Evolutionary conservation across 345 rosid species (phyloP).

Genomic region (Pelargonium nanum): DNA sequence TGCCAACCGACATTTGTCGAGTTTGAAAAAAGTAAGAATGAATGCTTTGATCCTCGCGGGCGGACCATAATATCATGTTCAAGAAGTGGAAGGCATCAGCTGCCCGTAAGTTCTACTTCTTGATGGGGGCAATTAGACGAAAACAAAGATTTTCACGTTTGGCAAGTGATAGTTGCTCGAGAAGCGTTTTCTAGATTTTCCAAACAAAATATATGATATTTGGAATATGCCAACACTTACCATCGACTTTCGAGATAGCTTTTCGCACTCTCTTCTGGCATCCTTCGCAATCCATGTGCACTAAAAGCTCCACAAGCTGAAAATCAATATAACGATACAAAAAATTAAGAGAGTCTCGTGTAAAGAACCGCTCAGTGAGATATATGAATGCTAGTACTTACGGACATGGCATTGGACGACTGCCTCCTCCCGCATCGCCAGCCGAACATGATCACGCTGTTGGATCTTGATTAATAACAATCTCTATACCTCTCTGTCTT

Average conservation of each 20-base stretch:
- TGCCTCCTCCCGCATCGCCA: conserved; percentile 38
- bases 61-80: too few species aligned
- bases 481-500: neutral
- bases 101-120: too few species aligned
- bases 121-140: too few species aligned
- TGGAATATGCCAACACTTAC: conserved; percentile 21
- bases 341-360: neutral
- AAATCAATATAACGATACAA: neutral
- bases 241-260: conserved; percentile 62
- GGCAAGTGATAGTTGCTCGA: too few species aligned
- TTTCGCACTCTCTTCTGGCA: conserved; percentile 62
- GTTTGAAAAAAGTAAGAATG: too few species aligned
- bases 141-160: too few species aligned
- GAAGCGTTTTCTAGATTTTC: neutral
- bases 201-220: neutral
- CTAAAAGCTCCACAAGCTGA: conserved; percentile 70
- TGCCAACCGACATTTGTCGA: too few species aligned
- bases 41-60: too few species aligned
- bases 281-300: conserved; percentile 87
- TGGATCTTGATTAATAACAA: neutral
- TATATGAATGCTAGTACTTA: too few species aligned
- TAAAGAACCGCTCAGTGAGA: too few species aligned
- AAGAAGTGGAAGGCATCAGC: too few species aligned
- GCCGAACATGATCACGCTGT: conserved; percentile 32
- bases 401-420: conserved; percentile 47